Conservation (phyloP, 495 filamentous ascomycete genomes). For the Clavariopsis aquatica region DNA sequence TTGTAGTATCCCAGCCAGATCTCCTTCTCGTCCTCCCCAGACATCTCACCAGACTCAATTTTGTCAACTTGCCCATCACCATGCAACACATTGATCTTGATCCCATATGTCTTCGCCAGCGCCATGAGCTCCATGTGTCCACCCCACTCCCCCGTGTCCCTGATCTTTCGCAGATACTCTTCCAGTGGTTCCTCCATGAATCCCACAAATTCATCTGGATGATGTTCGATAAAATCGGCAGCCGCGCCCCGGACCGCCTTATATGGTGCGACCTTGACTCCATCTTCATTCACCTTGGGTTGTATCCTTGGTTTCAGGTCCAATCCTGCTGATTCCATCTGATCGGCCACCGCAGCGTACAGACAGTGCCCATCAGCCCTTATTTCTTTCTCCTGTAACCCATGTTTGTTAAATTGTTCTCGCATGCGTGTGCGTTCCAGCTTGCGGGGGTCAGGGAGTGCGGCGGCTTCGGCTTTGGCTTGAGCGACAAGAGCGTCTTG, state of each 20-base stretch:
- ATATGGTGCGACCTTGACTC: constrained; percentile 47
- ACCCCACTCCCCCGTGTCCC: constrained; percentile 94
- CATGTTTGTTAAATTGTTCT: constrained; percentile 59
- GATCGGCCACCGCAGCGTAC: constrained; percentile 90
- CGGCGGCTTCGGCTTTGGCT: constrained; percentile 73
- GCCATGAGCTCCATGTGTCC: constrained; percentile 88
- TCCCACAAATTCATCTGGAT: constrained; percentile 62
- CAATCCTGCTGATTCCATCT: constrained; percentile 57
- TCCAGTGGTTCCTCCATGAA: constrained; percentile 84
- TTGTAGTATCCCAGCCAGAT: constrained; percentile 96
- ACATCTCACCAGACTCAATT: constrained; percentile 58
- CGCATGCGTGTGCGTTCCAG: constrained; percentile 72
- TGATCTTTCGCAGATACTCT: constrained; percentile 72
- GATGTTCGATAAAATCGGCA: constrained; percentile 60
- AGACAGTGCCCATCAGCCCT: constrained; percentile 92
- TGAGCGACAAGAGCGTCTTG: constrained; percentile 64
- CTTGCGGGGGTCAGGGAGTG: constrained; percentile 70
- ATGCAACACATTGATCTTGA: constrained; percentile 84
- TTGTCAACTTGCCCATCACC: constrained; percentile 74
- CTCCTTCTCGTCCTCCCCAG: constrained; percentile 49
- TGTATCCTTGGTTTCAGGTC: constrained; percentile 50
- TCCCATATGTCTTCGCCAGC: constrained; percentile 76
- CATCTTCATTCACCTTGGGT: constrained; percentile 21
- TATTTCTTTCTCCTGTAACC: constrained; percentile 74
- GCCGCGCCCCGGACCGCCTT: constrained; percentile 56